Conservation (phyloP, 1,284 basidiomycete species). For the Laetiporus sulphureus region DNA sequence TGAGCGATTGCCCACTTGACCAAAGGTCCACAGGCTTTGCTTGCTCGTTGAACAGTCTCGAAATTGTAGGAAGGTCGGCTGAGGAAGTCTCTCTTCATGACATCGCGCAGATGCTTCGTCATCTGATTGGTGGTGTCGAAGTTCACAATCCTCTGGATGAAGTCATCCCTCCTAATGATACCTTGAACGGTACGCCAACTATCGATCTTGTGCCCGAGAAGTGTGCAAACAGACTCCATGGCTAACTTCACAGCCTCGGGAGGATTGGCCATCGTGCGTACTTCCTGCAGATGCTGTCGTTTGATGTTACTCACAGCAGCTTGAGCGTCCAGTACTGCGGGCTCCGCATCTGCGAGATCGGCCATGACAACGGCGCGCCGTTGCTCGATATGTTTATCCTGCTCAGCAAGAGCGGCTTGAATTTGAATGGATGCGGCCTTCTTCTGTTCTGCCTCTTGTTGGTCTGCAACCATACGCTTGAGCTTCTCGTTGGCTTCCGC, state of each 20-base stretch:
- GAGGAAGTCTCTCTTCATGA: constrained; percentile 93
- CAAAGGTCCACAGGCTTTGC: constrained; percentile 95
- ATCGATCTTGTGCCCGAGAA: constrained; percentile 96
- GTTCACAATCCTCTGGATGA: constrained; percentile 94
- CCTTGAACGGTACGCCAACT: constrained; percentile 96
- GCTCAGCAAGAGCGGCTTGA: constrained; percentile 87
- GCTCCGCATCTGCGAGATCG: constrained; percentile 96
- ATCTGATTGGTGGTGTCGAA: constrained; percentile 92
- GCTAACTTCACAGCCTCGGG: constrained; percentile 96
- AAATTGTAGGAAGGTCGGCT: constrained; percentile 91
- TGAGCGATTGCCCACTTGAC: constrained; percentile 99
- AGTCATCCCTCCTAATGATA: constrained; percentile 96
- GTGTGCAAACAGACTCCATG: constrained; percentile 98
- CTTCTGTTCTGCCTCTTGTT: constrained; percentile 98
- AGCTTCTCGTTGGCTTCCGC: constrained; percentile 96
- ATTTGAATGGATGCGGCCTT: constrained; percentile 96
- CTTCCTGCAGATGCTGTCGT: constrained; percentile 94
- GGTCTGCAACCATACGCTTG: constrained; percentile 96
- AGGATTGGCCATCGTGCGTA: constrained; percentile 97
- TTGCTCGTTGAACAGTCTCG: constrained; percentile 92
- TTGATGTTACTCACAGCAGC: constrained; percentile 97
- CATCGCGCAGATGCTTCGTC: constrained; percentile 85
- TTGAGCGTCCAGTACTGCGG: constrained; percentile 93
- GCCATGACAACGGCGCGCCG: constrained; percentile 87
- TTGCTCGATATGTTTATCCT: constrained; percentile 87